A percentile compares a stretch with the other conserved stretches of the same genome.
phyloP scores from a whole-genome alignment of 2,329 filamentous ascomycete species.

The Diaporthe ampelina region DNA sequence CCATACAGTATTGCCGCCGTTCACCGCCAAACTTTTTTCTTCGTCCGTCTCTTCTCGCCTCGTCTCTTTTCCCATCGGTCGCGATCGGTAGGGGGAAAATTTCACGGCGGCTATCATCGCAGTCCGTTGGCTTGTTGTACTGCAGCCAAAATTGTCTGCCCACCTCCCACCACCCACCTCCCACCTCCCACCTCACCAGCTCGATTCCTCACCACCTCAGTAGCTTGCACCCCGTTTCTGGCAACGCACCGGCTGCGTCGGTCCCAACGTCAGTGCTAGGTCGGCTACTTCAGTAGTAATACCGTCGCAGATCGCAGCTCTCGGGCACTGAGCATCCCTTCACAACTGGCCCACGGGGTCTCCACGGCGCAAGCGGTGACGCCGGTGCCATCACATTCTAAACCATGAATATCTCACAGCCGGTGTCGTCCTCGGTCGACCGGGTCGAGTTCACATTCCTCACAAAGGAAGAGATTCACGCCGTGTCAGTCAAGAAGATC shows the following conservation, averaged over 20 bases:
- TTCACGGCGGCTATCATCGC: conserved; percentile 11
- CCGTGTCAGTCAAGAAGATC: conserved; percentile 93
- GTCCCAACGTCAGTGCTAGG: not conserved
- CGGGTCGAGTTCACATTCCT: conserved; percentile 93
- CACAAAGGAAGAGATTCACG: conserved; percentile 83
- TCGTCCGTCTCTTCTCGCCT: not conserved
- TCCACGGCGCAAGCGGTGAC: conserved; percentile 15
- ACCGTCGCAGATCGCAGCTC: conserved; percentile 5
- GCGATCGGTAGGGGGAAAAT: conserved; percentile 26
- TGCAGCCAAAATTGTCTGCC: not conserved
- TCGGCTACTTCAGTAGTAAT: not conserved
- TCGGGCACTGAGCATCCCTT: not conserved
- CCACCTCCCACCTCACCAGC: not conserved
- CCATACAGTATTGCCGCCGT: conserved; percentile 13
- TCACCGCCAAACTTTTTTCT: conserved; percentile 40
- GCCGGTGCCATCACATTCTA: conserved; percentile 5
- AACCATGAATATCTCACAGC: conserved; percentile 81
- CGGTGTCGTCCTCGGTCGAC: conserved; percentile 85
- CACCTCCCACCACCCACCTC: not conserved
- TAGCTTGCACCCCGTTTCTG: not conserved
- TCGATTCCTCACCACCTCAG: not conserved
- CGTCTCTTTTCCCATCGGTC: not conserved
- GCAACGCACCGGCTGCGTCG: conserved; percentile 10
- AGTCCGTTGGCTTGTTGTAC: conserved; percentile 11
- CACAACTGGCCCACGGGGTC: conserved; percentile 5